Conservation (phyloP, 306 rosid genomes). For the Myrica gale region DNA sequence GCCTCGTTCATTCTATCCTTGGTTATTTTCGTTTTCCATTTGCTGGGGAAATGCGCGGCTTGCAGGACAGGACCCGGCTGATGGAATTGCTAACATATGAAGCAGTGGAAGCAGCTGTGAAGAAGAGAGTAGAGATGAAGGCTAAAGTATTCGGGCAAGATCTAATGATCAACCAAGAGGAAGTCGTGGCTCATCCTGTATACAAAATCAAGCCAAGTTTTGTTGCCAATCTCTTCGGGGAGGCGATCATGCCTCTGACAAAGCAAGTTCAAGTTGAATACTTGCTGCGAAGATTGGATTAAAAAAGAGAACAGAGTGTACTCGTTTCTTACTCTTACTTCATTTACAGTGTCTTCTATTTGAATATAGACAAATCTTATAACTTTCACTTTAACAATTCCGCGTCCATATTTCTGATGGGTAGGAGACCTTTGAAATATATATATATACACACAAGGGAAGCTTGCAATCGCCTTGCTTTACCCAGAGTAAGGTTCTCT, state of each 20-base stretch:
- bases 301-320: background rate
- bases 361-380: background rate
- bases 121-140: constrained; percentile 51
- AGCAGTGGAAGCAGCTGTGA: constrained; percentile 41
- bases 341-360: background rate
- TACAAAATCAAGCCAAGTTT: constrained; percentile 49
- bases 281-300: constrained; percentile 49
- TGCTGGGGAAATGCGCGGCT: constrained; percentile 12
- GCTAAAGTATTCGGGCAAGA: constrained; percentile 39
- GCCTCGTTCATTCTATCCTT: constrained; percentile 10
- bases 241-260: constrained; percentile 60
- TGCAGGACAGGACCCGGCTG: constrained; percentile 41
- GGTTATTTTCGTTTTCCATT: background rate
- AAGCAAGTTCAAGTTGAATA: constrained; percentile 59
- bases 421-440: too few species aligned
- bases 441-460: too few species aligned
- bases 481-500: background rate
- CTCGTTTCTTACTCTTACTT: background rate
- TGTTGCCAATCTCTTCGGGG: constrained; percentile 42
- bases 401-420: background rate
- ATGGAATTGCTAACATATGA: constrained; percentile 45
- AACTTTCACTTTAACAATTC: background rate
- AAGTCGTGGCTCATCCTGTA: constrained; percentile 23
- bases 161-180: constrained; percentile 21
- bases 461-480: background rate